phyloP scores from a whole-genome alignment of 2,329 filamentous ascomycete species.

The Ophiocordyceps robertsii region DNA sequence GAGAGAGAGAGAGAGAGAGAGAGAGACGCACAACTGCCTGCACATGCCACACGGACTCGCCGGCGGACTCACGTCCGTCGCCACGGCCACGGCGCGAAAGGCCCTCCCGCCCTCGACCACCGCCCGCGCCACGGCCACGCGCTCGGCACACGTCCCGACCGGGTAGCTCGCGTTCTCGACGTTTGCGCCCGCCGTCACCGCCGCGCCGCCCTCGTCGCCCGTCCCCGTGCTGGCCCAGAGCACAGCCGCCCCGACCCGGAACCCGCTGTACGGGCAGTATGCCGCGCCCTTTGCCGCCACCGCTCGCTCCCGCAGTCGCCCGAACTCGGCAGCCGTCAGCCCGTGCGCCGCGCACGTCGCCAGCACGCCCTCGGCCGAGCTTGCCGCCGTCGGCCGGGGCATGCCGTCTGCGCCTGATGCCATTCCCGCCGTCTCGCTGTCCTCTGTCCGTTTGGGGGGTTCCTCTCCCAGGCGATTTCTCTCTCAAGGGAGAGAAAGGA shows the following conservation, averaged over 20 bases:
- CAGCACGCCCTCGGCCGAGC: conserved; percentile 10
- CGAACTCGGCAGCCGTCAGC: conserved; percentile 51
- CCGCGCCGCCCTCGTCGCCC: conserved; percentile 27
- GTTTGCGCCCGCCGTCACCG: conserved; percentile 52
- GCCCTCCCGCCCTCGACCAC: conserved; percentile 42
- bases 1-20: not conserved
- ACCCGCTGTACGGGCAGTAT: conserved; percentile 89
- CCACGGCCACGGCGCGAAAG: conserved; percentile 73
- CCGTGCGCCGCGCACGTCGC: conserved; percentile 15
- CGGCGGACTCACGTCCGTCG: conserved; percentile 60
- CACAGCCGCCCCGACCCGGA: conserved; percentile 77
- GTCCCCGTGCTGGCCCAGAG: conserved; percentile 24
- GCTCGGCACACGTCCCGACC: conserved; percentile 89
- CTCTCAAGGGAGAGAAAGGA: no score
- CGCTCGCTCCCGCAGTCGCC: conserved; percentile 46
- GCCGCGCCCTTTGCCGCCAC: conserved; percentile 62
- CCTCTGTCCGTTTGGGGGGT: not conserved
- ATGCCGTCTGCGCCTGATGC: not conserved
- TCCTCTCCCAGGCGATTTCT: no score
- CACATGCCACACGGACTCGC: conserved; percentile 90
- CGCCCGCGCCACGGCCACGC: conserved; percentile 75
- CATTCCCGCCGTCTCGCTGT: not conserved
- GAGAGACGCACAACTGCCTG: conserved; percentile 63
- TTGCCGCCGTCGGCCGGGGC: not conserved
- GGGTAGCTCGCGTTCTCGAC: conserved; percentile 91